Evolutionary conservation across 306 rosid genomes (phyloP).

Genomic region (Astragalus membranaceus): DNA sequence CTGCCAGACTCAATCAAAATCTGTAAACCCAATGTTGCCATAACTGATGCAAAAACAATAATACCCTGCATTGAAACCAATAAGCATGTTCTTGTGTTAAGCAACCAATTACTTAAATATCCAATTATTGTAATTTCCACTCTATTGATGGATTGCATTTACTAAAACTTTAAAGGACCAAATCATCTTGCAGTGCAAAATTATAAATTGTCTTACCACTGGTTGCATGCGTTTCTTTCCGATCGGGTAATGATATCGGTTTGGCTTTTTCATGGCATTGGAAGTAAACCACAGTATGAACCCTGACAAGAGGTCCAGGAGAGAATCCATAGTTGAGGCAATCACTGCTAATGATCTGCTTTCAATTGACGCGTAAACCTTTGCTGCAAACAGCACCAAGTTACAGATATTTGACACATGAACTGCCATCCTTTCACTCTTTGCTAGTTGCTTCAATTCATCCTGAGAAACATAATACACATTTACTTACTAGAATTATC

Average conservation of each 20-base stretch:
- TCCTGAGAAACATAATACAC: slow-evolving; percentile 38
- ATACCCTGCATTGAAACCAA: slow-evolving; percentile 53
- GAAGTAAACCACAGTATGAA: slow-evolving; percentile 82
- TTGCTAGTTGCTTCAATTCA: slow-evolving; percentile 60
- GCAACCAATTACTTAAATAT: not conserved
- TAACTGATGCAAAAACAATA: slow-evolving; percentile 81
- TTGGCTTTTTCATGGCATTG: slow-evolving; percentile 59
- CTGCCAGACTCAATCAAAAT: slow-evolving; percentile 64
- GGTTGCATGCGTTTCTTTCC: slow-evolving; percentile 93
- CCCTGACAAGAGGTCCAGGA: slow-evolving; percentile 80
- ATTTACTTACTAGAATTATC: not conserved
- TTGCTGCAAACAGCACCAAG: slow-evolving; percentile 59
- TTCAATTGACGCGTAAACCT: slow-evolving; percentile 61
- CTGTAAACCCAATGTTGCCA: slow-evolving; percentile 81
- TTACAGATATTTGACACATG: slow-evolving; percentile 50
- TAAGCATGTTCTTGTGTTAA: not conserved
- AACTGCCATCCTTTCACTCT: slow-evolving; percentile 59
- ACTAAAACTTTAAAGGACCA: not conserved
- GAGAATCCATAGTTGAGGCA: slow-evolving; percentile 84
- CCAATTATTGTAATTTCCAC: not conserved
- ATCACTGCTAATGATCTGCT: slow-evolving; percentile 73
- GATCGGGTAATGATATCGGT: slow-evolving; percentile 66
- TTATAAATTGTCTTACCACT: slow-evolving; percentile 39
- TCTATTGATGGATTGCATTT: not conserved
- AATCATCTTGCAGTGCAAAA: not conserved